A percentile compares a stretch with the other conserved stretches of the same genome.
These are phyloP conservation scores for Coprinopsis marcescibilis DNA, from an alignment of 768 basidiomycete genomes.

Conservation along the genomic window DNA sequence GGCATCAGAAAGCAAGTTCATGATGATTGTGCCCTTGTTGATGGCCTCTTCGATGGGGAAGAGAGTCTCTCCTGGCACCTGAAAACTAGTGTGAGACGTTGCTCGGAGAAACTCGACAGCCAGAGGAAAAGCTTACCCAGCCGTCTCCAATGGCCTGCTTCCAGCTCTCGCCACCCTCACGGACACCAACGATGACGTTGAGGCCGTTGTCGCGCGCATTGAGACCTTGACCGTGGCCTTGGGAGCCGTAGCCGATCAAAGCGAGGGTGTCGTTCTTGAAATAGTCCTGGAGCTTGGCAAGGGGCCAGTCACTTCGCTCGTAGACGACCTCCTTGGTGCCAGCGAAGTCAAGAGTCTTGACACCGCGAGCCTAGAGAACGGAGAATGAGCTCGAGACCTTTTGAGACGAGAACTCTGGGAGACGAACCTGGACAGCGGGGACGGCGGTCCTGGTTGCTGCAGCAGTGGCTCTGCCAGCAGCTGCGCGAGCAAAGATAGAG, in stretches of 20 bases:
- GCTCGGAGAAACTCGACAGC: constrained; percentile 1
- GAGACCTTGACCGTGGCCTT: constrained; percentile 97
- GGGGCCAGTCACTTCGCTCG: constrained; percentile 96
- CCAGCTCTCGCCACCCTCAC: constrained; percentile 96
- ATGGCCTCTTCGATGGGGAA: constrained; percentile 99
- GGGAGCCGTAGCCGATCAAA: constrained; percentile 97
- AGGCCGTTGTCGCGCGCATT: constrained; percentile 99
- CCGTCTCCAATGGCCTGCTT: constrained; percentile 92
- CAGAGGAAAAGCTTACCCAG: constrained; percentile 56
- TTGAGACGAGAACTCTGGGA: neutral
- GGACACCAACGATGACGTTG: constrained; percentile 98
- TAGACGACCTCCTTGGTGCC: constrained; percentile 91
- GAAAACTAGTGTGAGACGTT: constrained; percentile 7
- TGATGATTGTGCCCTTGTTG: constrained; percentile 93
- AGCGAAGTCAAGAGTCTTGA: constrained; percentile 96
- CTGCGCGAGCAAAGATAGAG: constrained; percentile 56
- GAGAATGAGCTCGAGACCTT: constrained; percentile 6
- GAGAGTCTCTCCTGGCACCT: constrained; percentile 95
- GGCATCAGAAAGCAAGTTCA: constrained; percentile 99
- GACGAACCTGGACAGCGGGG: constrained; percentile 29
- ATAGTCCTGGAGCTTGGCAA: constrained; percentile 97
- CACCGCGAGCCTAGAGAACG: constrained; percentile 55
- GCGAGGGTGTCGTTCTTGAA: constrained; percentile 99
- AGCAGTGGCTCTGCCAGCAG: constrained; percentile 15
- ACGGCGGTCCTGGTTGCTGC: constrained; percentile 33